Conservation (phyloP, 2,329 filamentous ascomycete species). For the Exophiala lecanii-corni region DNA sequence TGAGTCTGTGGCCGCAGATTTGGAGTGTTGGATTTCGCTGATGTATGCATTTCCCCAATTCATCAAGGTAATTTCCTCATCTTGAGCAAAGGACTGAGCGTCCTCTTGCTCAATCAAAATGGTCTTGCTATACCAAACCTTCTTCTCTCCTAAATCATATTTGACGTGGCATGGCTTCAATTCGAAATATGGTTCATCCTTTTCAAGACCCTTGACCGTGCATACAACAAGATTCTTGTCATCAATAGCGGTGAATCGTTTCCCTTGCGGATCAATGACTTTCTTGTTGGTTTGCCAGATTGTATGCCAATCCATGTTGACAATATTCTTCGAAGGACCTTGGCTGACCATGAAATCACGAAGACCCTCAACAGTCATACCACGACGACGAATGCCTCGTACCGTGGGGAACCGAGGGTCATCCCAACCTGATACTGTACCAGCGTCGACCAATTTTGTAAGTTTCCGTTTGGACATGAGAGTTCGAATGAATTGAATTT, state of each 20-base stretch:
- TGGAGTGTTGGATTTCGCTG: constrained; percentile 22
- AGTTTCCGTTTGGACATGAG: constrained; percentile 50
- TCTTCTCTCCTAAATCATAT: constrained; percentile 32
- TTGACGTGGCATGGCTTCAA: constrained; percentile 33
- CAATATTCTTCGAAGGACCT: constrained; percentile 46
- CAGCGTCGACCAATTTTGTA: constrained; percentile 46
- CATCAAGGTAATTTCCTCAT: constrained; percentile 35
- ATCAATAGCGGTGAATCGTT: constrained; percentile 31
- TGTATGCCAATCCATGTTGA: constrained; percentile 47
- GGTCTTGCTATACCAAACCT: constrained; percentile 30
- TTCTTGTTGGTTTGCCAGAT: constrained; percentile 66
- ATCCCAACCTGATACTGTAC: constrained; percentile 48
- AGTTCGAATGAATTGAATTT: constrained; percentile 50
- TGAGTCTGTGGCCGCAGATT: constrained; percentile 16
- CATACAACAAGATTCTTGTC: constrained; percentile 28
- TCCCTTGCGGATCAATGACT: constrained; percentile 63
- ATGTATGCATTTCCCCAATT: constrained; percentile 31
- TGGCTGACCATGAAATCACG: constrained; percentile 49
- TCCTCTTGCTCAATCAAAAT: constrained; percentile 33
- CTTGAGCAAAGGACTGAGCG: constrained; percentile 29
- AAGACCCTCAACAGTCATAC: constrained; percentile 46
- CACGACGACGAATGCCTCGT: constrained; percentile 45
- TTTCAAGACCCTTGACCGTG: constrained; percentile 57
- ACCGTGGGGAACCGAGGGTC: constrained; percentile 50
- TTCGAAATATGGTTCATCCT: constrained; percentile 27